Percentiles rank a stretch among this genome's conserved stretches.
phyloP scores from a whole-genome alignment of 257 asterid genomes.

The Gentiana dahurica region DNA sequence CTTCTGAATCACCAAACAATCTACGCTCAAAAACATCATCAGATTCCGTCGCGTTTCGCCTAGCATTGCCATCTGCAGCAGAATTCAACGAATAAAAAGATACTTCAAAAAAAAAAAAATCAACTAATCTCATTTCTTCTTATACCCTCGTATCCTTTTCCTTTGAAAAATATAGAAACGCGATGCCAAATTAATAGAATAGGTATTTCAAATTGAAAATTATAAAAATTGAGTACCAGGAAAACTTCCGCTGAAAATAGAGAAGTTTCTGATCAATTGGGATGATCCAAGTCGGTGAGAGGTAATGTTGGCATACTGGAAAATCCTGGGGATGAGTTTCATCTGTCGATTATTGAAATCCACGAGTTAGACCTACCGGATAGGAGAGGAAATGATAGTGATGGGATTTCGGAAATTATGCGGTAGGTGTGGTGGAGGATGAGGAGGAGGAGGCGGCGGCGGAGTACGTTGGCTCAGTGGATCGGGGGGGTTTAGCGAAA shows the following conservation, averaged over 20 bases:
- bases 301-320: constrained; percentile 25
- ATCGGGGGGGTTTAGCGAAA: too few species aligned
- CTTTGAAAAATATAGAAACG: too few species aligned
- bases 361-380: too few species aligned
- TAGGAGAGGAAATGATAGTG: too few species aligned
- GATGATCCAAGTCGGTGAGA: constrained; percentile 27
- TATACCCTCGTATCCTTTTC: too few species aligned
- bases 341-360: constrained; percentile 20
- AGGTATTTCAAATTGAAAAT: neutral
- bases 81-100: neutral
- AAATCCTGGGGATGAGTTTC: constrained; percentile 31
- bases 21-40: constrained; percentile 41
- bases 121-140: too few species aligned
- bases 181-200: neutral
- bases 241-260: constrained; percentile 17
- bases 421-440: too few species aligned
- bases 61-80: constrained; percentile 24
- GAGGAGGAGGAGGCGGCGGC: too few species aligned
- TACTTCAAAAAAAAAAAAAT: neutral
- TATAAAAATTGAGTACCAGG: constrained; percentile 15
- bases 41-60: constrained; percentile 21
- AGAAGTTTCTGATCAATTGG: constrained; percentile 25
- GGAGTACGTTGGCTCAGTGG: too few species aligned
- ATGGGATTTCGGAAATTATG: too few species aligned
- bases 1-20: constrained; percentile 20